Evolutionary conservation across 306 rosid species (phyloP), one percentile per base, ranked within the genome.

Genomic region (Cyclanthera cordifolia): DNA sequence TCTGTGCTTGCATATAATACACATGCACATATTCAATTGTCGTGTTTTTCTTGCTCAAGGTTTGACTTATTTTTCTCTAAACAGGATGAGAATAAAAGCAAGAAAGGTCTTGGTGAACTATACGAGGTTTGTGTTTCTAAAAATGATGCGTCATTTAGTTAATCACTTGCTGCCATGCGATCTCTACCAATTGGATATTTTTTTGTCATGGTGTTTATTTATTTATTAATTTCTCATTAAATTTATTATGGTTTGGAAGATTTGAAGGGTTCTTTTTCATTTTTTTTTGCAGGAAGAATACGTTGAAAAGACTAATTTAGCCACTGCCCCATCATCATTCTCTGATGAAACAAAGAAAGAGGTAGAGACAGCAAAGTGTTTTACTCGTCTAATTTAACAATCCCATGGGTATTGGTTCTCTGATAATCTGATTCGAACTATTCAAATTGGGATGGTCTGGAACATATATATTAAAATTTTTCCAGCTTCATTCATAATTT

Each of bases 41-140:
- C 1, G 23, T 23, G 34, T 2, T 43, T 65, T 21, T 65, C 20
- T 45, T 65, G 53, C 37, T 65, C 52, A 14, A 43, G 20, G 28
- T 13, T 14, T 64, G 16, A 39, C 51, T 6, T 20, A 24, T 13
- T 8, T 69, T 51, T 69, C 46, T 27, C 23, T 28, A 27, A 67
- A 63, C 86, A 93, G 99, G 95, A 93, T 55, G 96, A 93, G 71
- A 90, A 78, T 78, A 93, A 88, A 82, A 93, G 88, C 90, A 85
- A 88, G 87, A 80, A 82, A 75, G 96, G 99, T 68, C 89, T 93
- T 71, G 95, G 86, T 53, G 95, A 90, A 45, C 53, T 90, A 69
- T 90, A 90, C 8, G 99, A 90, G 99, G 99, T 93, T n/a, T 14
- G 88, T 74, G 60, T 75, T 76, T 65, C 77, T 72, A 53, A 71